These are phyloP conservation scores for Linanthus parryae DNA, from an alignment of 148 eudicot genomes.

Conservation along the genomic window DNA sequence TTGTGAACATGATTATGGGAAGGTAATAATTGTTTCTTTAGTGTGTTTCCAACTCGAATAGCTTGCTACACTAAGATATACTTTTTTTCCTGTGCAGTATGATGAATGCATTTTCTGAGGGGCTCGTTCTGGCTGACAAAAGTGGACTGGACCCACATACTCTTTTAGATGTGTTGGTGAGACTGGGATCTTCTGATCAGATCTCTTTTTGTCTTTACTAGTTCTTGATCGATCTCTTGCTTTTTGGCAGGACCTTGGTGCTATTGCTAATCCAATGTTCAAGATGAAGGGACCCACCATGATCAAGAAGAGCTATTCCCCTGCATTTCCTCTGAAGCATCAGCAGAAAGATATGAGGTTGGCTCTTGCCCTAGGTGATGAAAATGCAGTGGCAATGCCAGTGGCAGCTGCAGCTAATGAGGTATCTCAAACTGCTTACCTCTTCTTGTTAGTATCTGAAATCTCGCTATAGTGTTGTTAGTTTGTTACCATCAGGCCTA, in stretches of 20 bases:
- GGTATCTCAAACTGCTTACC: conserved; percentile 27
- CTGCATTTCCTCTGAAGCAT: conserved; percentile 96
- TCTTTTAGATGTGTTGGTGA: conserved; percentile 89
- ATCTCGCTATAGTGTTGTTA: too few relatives aligned
- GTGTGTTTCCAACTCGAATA: not conserved
- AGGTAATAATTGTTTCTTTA: conserved; percentile 37
- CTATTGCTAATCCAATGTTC: conserved; percentile 94
- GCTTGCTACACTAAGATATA: too few relatives aligned
- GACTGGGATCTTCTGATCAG: conserved; percentile 6
- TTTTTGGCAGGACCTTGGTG: conserved; percentile 75
- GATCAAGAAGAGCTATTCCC: conserved; percentile 63
- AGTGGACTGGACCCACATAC: conserved; percentile 74
- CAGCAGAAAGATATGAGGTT: conserved; percentile 99
- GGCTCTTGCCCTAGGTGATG: conserved; percentile 96
- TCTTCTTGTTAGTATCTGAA: too few relatives aligned
- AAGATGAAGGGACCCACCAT: conserved; percentile 92
- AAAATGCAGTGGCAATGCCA: conserved; percentile 84
- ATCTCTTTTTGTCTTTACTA: too few relatives aligned
- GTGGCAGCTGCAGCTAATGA: conserved; percentile 97
- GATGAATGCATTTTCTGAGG: conserved; percentile 99
- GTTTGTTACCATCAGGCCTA: too few relatives aligned
- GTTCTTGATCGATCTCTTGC: too few relatives aligned
- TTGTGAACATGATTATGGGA: conserved; percentile 98
- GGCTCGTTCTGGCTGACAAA: conserved; percentile 74
- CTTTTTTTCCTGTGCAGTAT: conserved; percentile 44